Conservation (phyloP, 805 yeast species). For the Schizosaccharomyces octosporus region DNA sequence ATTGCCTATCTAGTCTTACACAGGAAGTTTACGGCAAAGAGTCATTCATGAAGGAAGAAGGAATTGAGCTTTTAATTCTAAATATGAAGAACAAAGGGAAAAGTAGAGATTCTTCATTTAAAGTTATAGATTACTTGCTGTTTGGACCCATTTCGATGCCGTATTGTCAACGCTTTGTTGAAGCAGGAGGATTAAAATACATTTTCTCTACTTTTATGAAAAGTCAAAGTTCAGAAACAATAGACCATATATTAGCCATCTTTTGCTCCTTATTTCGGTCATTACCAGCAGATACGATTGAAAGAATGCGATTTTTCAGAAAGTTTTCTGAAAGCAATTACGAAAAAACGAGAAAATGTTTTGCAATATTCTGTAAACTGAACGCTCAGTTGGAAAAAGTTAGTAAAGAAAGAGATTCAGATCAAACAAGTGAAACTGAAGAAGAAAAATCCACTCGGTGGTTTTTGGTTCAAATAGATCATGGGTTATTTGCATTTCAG, state of each 20-base stretch:
- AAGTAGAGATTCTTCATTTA: constrained; percentile 6
- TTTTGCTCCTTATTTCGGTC: constrained; percentile 8
- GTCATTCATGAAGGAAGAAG: constrained; percentile 8
- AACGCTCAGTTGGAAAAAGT: constrained; percentile 3
- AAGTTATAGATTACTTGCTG: constrained; percentile 7
- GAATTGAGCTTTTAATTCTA: constrained; percentile 8
- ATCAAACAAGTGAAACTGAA: constrained; percentile 4
- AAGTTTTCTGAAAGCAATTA: constrained; percentile 8
- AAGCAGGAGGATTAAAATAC: constrained; percentile 7
- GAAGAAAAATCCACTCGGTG: constrained; percentile 7
- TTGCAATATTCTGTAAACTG: constrained; percentile 3
- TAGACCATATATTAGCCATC: constrained; percentile 8
- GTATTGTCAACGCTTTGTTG: constrained; percentile 4
- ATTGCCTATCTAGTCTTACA: constrained; percentile 6
- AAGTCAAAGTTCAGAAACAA: constrained; percentile 4
- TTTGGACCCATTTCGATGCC: constrained; percentile 5
- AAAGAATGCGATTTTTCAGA: constrained; percentile 6
- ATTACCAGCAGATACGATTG: constrained; percentile 7
- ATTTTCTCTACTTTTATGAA: constrained; percentile 7
- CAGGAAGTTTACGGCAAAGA: constrained; percentile 7
- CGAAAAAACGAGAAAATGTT: constrained; percentile 6
- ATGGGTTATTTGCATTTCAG: constrained; percentile 7
- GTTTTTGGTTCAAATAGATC: constrained; percentile 7
- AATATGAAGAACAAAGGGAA: constrained; percentile 6
- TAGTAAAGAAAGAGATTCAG: constrained; percentile 3